A percentile compares a stretch with the other conserved stretches of the same genome.
Evolutionary conservation across 2,329 filamentous ascomycete species (phyloP).

Genomic region (Neofusicoccum ribis): DNA sequence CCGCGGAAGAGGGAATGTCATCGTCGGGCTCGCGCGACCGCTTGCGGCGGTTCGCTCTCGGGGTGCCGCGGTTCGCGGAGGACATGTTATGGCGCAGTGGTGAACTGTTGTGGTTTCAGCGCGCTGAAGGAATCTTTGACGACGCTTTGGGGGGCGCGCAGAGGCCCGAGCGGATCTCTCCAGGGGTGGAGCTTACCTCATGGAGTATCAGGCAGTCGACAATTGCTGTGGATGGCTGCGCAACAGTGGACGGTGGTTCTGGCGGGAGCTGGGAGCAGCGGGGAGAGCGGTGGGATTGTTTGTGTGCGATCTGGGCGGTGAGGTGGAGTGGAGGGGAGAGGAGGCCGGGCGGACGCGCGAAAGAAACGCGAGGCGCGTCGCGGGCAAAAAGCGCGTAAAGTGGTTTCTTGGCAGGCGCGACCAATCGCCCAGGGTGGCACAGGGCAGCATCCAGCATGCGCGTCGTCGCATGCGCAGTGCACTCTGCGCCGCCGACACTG

Average conservation of each 20-base stretch:
- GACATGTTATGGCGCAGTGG: conserved; percentile 78
- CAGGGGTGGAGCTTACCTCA: conserved; percentile 10
- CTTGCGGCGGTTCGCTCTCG: conserved; percentile 57
- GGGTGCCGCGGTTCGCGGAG: conserved; percentile 75
- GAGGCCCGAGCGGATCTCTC: conserved; percentile 9
- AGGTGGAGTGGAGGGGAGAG: conserved; percentile 2
- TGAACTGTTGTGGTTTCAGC: conserved; percentile 58
- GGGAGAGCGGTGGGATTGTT: not conserved
- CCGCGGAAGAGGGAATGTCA: conserved; percentile 55
- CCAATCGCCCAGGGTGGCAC: not conserved
- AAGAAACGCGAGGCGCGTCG: conserved; percentile 9
- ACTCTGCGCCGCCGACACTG: not conserved
- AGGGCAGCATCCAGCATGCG: not conserved
- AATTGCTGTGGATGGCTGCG: not conserved
- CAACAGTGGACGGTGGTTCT: not conserved
- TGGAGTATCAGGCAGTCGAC: not conserved
- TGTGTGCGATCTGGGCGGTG: not conserved
- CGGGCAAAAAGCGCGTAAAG: conserved; percentile 3
- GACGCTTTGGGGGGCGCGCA: not conserved
- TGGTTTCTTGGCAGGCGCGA: not conserved
- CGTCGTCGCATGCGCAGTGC: not conserved
- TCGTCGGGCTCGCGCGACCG: conserved; percentile 66
- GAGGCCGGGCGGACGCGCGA: not conserved
- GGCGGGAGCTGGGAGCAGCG: not conserved
- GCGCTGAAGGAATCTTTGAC: conserved; percentile 12